Evolutionary conservation across 768 basidiomycete species (phyloP).

Genomic region (Agrocybe chaxingu): DNA sequence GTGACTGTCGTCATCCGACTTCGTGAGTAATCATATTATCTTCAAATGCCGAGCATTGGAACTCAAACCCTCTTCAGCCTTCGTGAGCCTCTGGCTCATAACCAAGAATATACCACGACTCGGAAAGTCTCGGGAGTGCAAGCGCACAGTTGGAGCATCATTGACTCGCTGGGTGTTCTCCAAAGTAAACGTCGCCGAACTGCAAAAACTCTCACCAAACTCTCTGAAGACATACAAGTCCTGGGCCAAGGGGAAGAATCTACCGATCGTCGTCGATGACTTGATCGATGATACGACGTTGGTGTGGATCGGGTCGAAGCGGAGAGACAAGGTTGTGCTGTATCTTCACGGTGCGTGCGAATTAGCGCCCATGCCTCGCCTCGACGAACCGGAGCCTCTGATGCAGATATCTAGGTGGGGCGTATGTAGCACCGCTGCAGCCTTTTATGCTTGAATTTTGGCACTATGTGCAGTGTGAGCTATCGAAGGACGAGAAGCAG

Average conservation of each 20-base stretch:
- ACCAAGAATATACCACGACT: neutral
- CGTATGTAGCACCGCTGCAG: neutral
- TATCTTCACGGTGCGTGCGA: neutral
- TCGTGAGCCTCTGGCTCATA: neutral
- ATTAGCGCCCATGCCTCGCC: neutral
- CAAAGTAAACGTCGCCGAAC: neutral
- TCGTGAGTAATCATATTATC: neutral
- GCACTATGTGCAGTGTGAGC: conserved; percentile 13
- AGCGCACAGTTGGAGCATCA: neutral
- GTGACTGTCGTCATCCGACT: neutral
- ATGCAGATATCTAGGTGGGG: neutral
- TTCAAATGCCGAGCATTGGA: too few species aligned
- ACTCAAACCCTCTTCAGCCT: neutral
- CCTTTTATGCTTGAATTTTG: conserved; percentile 9
- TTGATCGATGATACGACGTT: neutral
- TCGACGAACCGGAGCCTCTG: neutral
- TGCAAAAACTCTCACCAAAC: neutral
- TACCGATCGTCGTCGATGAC: neutral
- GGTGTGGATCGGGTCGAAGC: neutral
- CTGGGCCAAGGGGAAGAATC: neutral
- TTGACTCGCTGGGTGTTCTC: conserved; percentile 1
- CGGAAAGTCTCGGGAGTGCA: neutral
- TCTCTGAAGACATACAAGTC: neutral
- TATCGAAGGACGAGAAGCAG: neutral
- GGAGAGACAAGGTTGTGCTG: neutral